phyloP scores from a whole-genome alignment of 129 eudicot species.

The Pseudognaphalium luteoalbum region DNA sequence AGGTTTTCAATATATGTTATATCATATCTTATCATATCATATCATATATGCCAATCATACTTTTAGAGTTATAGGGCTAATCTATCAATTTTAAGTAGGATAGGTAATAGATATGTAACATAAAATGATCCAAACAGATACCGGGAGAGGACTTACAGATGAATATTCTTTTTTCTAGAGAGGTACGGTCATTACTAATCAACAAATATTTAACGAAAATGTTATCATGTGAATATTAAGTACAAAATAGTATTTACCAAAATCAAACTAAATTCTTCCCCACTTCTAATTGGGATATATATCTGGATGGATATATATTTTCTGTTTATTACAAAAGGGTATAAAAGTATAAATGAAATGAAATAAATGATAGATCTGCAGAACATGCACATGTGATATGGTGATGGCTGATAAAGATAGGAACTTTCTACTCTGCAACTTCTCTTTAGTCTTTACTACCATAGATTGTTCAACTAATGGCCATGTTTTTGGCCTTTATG shows the following conservation, averaged over 20 bases:
- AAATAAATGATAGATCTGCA: slow-evolving; percentile 28
- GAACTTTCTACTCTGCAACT: slow-evolving; percentile 31
- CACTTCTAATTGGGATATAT: not conserved
- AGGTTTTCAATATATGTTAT: not conserved
- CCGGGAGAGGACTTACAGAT: not conserved
- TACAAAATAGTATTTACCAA: not conserved
- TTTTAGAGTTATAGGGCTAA: no score
- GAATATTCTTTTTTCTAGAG: not conserved
- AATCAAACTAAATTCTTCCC: not conserved
- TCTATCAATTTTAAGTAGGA: no score
- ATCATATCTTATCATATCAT: no score
- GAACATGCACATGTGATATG: slow-evolving; percentile 27
- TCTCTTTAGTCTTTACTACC: slow-evolving; percentile 35
- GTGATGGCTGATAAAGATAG: slow-evolving; percentile 14
- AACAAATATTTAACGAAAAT: not conserved
- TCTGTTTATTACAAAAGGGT: not conserved
- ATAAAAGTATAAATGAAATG: slow-evolving; percentile 1
- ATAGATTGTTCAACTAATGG: slow-evolving; percentile 24
- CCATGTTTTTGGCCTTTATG: slow-evolving; percentile 27
- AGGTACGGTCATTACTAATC: not conserved
- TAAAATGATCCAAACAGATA: not conserved
- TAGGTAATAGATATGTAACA: not conserved
- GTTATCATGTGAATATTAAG: not conserved
- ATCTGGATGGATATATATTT: not conserved
- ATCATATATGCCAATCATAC: no score